phyloP scores from a whole-genome alignment of 1,284 basidiomycete species.

The Schizophyllum amplum region DNA sequence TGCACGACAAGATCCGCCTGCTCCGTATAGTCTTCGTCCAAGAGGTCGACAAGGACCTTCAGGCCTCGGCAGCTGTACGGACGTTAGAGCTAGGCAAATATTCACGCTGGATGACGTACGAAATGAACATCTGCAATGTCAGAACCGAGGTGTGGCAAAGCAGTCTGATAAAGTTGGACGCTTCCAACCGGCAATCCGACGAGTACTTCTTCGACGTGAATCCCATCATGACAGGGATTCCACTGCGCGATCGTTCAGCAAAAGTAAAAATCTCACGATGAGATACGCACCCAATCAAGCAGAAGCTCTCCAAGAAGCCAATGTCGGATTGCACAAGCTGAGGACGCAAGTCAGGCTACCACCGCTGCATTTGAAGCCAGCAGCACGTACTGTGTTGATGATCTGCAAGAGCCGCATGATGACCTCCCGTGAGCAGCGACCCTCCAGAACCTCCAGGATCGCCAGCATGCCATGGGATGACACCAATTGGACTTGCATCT shows the following conservation, averaged over 20 bases:
- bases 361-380: not conserved
- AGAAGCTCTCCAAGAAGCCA: constrained; percentile 90
- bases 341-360: constrained; percentile 1
- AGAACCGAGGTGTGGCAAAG: constrained; percentile 89
- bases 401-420: constrained; percentile 81
- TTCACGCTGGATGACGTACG: constrained; percentile 38
- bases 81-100: not conserved
- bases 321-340: constrained; percentile 85
- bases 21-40: constrained; percentile 92
- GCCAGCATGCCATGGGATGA: constrained; percentile 92
- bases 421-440: constrained; percentile 75
- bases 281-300: constrained; percentile 72
- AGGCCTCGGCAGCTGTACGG: constrained; percentile 77
- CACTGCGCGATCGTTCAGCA: constrained; percentile 31
- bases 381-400: constrained; percentile 71
- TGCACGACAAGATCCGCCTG: constrained; percentile 90
- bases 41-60: constrained; percentile 88
- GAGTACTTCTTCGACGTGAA: constrained; percentile 95
- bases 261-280: constrained; percentile 5
- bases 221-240: constrained; percentile 88
- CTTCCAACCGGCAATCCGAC: constrained; percentile 89
- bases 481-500: constrained; percentile 85
- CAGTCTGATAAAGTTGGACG: constrained; percentile 89
- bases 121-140: constrained; percentile 97
- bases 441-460: constrained; percentile 87